Base-by-base conservation (phyloP, 768 basidiomycete species). In the Rickenella mellea region DNA sequence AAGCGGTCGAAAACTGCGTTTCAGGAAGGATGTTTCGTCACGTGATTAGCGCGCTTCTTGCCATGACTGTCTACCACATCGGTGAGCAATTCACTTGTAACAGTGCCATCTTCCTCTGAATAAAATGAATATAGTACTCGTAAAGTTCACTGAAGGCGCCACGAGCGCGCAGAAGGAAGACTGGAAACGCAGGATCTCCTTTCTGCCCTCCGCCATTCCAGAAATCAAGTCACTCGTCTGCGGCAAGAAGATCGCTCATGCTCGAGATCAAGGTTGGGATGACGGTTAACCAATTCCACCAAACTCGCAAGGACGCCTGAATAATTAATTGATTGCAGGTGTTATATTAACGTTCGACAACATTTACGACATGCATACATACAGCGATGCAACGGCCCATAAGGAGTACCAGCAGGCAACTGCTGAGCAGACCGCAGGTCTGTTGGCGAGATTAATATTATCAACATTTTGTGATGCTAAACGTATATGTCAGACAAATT, bases 331-430 rank as follows among this genome's bases (percentile, higher is more conserved):
- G 21, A 25, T 10, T 49, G 14, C 22, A 48, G 47, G 48, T n/a
- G 48, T 35, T 0, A 48, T 48, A 19, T 46, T 48, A 25, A 11
- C 42, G 11, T 48, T 48, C 19, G 47, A 49, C 2, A 49, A 27
- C 20, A 27, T 43, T 32, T 27, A 38, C 2, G 48, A 49, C 17
- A n/a, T 50, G 17, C 24, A 44, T 11, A 32, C 29, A 20, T 48
- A 45, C n/a, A 27, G 27, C 11, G 40, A 28, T 19, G 47, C 48
- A 32, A 19, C 19, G 28, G 42, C 40, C 6, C 47, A 50, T 22
- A 28, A 15, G 14, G 48, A 40, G 4, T 48, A 45, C 11, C 31
- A 27, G 27, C 5, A 5, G 29, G 36, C 42, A 11, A 30, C 20
- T 15, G 11, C 17, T 15, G 36, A 36, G 33, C 33, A 36, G 15